phyloP scores from a whole-genome alignment of 1,284 basidiomycete genomes.

The Veloporphyrellus conicus region DNA sequence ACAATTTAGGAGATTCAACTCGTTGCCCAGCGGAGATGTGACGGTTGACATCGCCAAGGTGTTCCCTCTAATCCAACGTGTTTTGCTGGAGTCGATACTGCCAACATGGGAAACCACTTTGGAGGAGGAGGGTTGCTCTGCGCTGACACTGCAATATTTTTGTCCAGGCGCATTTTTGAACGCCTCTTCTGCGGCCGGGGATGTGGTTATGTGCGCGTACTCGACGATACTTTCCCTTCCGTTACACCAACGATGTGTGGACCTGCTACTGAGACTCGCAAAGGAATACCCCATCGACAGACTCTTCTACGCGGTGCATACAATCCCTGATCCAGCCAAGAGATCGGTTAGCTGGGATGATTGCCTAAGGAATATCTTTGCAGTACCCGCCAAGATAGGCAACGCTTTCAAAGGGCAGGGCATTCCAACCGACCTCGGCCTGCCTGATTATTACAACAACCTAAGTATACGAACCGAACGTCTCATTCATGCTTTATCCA shows the following conservation, averaged over 20 bases:
- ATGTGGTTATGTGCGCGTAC: constrained; percentile 58
- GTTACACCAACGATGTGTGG: constrained; percentile 45
- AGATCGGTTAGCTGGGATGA: constrained; percentile 60
- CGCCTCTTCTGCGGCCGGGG: constrained; percentile 45
- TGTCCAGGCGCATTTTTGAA: constrained; percentile 59
- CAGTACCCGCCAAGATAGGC: constrained; percentile 63
- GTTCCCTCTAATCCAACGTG: constrained; percentile 57
- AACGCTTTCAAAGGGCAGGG: constrained; percentile 49
- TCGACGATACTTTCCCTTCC: constrained; percentile 53
- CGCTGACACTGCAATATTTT: constrained; percentile 62
- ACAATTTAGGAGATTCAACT: constrained; percentile 40
- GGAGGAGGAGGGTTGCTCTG: constrained; percentile 42
- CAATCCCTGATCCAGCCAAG: constrained; percentile 25
- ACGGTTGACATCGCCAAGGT: constrained; percentile 39
- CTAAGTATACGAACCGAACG: constrained; percentile 54
- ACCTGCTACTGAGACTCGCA: constrained; percentile 52
- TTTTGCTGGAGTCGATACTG: constrained; percentile 58
- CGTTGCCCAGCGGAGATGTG: constrained; percentile 13
- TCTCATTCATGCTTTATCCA: constrained; percentile 37
- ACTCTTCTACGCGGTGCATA: constrained; percentile 52
- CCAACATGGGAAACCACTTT: constrained; percentile 66
- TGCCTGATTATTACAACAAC: constrained; percentile 50
- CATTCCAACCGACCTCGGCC: constrained; percentile 48
- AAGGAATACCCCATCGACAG: constrained; percentile 65
- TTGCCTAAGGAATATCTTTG: constrained; percentile 54